Evolutionary conservation across 495 filamentous ascomycete species (phyloP).

Genomic region (Copromyces sp.): DNA sequence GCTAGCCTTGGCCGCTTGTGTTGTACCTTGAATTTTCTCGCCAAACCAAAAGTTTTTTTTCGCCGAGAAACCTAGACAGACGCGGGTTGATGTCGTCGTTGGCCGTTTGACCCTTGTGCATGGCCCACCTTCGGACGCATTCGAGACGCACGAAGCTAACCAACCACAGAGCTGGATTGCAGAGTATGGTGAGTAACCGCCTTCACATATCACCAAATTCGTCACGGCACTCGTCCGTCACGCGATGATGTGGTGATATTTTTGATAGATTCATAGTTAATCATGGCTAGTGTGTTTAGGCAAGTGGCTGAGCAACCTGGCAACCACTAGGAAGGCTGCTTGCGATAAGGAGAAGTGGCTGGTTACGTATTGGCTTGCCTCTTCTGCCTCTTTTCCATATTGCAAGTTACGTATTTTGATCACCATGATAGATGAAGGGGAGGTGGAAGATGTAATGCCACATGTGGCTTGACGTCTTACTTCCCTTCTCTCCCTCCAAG

Average conservation of each 20-base stretch:
- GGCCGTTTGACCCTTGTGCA: neutral
- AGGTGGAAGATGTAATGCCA: neutral
- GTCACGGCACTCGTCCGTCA: neutral
- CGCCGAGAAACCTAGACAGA: neutral
- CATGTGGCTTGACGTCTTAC: neutral
- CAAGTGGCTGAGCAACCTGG: neutral
- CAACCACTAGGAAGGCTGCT: neutral
- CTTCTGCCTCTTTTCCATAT: too few relatives aligned
- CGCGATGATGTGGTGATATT: neutral
- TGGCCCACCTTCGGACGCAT: neutral
- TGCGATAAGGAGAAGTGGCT: neutral
- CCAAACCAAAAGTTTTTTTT: neutral
- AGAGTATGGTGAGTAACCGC: neutral
- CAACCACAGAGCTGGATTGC: neutral
- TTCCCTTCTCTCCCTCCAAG: neutral
- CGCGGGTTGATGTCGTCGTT: neutral
- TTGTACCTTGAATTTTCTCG: neutral
- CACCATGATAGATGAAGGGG: neutral
- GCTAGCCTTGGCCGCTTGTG: neutral
- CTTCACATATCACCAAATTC: neutral
- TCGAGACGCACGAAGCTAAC: neutral
- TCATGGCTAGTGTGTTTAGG: neutral
- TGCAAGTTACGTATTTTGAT: neutral
- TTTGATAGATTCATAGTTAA: neutral
- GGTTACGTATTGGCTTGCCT: too few relatives aligned